Evolutionary conservation across 2,329 filamentous ascomycete species (phyloP), one percentile per base, ranked within the genome.

Genomic region (Chaetothyriales sp.): DNA sequence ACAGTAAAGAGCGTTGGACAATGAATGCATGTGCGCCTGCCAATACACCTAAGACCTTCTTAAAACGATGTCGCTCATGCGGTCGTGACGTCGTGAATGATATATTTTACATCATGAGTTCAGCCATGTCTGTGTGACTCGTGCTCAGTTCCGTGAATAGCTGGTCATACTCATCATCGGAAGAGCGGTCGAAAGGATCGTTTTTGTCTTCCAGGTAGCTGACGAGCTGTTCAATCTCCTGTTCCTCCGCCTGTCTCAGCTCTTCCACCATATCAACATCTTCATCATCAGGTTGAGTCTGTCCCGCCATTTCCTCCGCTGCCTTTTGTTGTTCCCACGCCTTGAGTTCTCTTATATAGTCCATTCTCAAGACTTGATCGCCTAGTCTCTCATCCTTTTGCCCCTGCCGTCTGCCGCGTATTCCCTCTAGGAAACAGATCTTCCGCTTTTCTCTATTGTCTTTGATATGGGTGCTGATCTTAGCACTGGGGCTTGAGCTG

Each of bases 91-190:
- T 33, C 10, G 33, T 40, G 33, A 15, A 40, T 40, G 33, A 10
- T 15, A 40, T 40, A 15, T 15, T 40, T 40, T 40, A 40, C 33
- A 40, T 2, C 33, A 40, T 40, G 15, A 15, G 10, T 15, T 40
- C 4, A 5, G 15, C 33, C 33, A 40, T 15, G 10, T 40, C 33
- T 40, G 9, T 5, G 33, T 10, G 33, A 15, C 33, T 15, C 33
- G 4, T 5, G 33, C 33, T 40, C 33, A 86, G 64, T 58, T 86
- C 80, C 70, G 79, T 77, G 63, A 95, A 81, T 6, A 82, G 68
- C 56, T 69, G 68, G 59, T 81, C 77, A 60, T 80, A 81, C 56
- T 81, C 78, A 37, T 75, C 74, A n/a, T 78, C 77, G 55, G 80
- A 77, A 64, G 50, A 64, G 66, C 43, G 57, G 51, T 48, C 52